Base-by-base conservation (phyloP, 1,284 basidiomycete genomes). In the Fomitopsis palustris region DNA sequence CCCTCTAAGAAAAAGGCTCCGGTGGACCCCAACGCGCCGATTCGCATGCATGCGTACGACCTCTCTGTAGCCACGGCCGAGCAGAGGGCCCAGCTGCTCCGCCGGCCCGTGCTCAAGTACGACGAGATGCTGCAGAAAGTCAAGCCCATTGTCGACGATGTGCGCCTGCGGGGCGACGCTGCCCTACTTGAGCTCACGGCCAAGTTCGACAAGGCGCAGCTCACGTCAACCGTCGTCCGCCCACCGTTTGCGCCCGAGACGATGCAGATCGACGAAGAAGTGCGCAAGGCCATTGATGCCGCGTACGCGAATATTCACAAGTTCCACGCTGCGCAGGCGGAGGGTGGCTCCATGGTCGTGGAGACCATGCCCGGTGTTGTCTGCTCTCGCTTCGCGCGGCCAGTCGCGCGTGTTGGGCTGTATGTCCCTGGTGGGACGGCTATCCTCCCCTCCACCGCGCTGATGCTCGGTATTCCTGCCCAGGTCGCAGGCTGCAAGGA, bases 381-480 rank as follows among this genome's bases (percentile, higher is more conserved):
- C 1, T 98, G 95, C 76, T 90, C 93, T 43, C 86, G 97, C 45
- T 98, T 99, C 73, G 90, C 95, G 3, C 85, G 95, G 45, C 91
- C 97, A 12, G 96, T 99, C 69, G 87, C 93, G 59, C 88, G 95
- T 31, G 97, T 99, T 33, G 97, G 97, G 38, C 78, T 99, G 54
- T 99, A 99, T 76, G 93, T 99, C 1, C 97, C 97, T 1, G 97
- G 97, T 29, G 97, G 97, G 37, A 98, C 96, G 1, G 97, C 97
- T 1, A 86, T 99, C 51, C 81, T 99, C 25, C 97, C 97, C 12
- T 96, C 94, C 3, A 99, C 97, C 3, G 97, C 97, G 6, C 83
- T 99, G 65, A 98, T 98, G 96, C 86, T 99, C 29, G 96, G 96
- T 64, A 90, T 98, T 19, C 97, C 97, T 3, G 97, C 97, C 1